Evolutionary conservation across 2,329 filamentous ascomycete genomes (phyloP).

Genomic region (Colletotrichum chlorophyti): DNA sequence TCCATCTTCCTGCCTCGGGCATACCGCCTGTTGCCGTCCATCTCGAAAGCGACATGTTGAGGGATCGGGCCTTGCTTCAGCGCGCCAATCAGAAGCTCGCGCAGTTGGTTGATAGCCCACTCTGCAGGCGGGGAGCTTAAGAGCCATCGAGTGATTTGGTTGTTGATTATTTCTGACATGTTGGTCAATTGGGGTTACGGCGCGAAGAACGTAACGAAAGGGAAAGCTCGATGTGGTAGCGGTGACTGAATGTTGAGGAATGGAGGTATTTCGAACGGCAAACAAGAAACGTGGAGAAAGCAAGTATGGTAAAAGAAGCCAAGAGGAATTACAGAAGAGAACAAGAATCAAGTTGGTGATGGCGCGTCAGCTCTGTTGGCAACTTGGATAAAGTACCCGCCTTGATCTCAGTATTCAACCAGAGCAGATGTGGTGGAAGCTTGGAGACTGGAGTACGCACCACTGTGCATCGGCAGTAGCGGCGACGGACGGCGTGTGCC

Average conservation of each 20-base stretch:
- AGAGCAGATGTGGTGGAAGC: conserved; percentile 18
- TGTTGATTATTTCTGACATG: conserved; percentile 63
- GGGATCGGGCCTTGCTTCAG: conserved; percentile 91
- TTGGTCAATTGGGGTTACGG: conserved; percentile 4
- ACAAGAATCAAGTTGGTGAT: conserved; percentile 16
- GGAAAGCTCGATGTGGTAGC: background rate
- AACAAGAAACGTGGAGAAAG: too few species aligned
- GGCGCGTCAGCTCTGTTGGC: conserved; percentile 22
- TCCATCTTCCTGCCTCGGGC: conserved; percentile 91
- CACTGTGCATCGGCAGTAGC: conserved; percentile 12
- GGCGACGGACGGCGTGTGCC: conserved; percentile 22
- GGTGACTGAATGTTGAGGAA: background rate
- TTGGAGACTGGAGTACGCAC: conserved; percentile 20
- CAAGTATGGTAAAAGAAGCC: background rate
- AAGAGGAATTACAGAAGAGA: conserved; percentile 2
- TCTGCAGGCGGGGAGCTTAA: conserved; percentile 89
- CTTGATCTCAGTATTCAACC: conserved; percentile 10
- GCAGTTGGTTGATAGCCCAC: conserved; percentile 81
- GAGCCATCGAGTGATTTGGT: conserved; percentile 69
- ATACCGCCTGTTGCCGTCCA: conserved; percentile 97
- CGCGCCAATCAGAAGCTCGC: conserved; percentile 86
- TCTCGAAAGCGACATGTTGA: conserved; percentile 97
- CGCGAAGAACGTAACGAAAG: background rate
- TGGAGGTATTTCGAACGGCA: background rate
- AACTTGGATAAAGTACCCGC: conserved; percentile 24